Conservation (phyloP, 352 stramenopile genomes). For the Globisporangium cystogenes region DNA sequence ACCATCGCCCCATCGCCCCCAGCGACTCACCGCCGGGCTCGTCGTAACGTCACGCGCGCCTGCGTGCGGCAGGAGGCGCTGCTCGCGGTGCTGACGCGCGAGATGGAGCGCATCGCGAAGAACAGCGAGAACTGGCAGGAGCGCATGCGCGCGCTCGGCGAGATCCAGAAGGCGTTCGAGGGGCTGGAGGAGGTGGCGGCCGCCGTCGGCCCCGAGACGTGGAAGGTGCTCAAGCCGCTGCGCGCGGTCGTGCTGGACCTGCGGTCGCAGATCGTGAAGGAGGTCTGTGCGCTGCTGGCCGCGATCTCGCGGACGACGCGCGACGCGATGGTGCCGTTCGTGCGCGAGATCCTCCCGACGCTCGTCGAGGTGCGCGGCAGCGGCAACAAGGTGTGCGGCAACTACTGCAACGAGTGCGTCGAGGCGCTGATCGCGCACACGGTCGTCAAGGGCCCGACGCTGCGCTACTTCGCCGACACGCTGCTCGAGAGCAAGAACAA, state of each 20-base stretch:
- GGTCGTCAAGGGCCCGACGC: slow-evolving; percentile 66
- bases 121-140: slow-evolving; percentile 83
- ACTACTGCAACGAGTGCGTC: slow-evolving; percentile 77
- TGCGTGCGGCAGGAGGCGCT: slow-evolving; percentile 23
- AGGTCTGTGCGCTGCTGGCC: slow-evolving; percentile 59
- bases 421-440: slow-evolving; percentile 58
- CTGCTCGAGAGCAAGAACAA: slow-evolving; percentile 81
- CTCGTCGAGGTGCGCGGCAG: slow-evolving; percentile 77
- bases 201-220: slow-evolving; percentile 48
- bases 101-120: slow-evolving; percentile 77
- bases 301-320: slow-evolving; percentile 57
- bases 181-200: slow-evolving; percentile 34
- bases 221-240: slow-evolving; percentile 69
- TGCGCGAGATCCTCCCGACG: slow-evolving; percentile 63
- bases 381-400: slow-evolving; percentile 78
- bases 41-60: too few species aligned
- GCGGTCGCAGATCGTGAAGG: slow-evolving; percentile 84
- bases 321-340: slow-evolving; percentile 73
- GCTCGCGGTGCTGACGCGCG: slow-evolving; percentile 28
- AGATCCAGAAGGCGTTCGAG: slow-evolving; percentile 70
- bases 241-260: slow-evolving; percentile 73
- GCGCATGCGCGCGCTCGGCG: slow-evolving; percentile 49
- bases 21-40: too few species aligned
- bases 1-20: too few species aligned
- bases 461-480: slow-evolving; percentile 71